Conservation (phyloP, 495 filamentous ascomycete genomes). For the Pyrenopolyporus hunteri region DNA sequence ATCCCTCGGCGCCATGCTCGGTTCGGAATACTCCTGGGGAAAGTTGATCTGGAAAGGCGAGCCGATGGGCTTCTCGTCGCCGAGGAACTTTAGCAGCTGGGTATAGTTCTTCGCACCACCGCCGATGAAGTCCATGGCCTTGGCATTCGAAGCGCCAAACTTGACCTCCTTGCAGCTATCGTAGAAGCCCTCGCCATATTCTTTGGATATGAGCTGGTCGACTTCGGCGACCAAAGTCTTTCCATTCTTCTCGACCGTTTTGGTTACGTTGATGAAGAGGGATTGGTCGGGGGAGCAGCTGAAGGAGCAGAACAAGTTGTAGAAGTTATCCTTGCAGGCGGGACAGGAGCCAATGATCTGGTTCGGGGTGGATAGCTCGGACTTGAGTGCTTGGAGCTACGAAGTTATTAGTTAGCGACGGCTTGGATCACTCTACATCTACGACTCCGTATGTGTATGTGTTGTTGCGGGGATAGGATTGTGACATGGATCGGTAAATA, state of each 20-base stretch:
- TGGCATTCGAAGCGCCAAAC: constrained; percentile 88
- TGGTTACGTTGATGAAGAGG: constrained; percentile 91
- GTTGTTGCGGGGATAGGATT: background rate
- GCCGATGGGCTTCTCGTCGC: constrained; percentile 83
- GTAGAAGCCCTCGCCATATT: constrained; percentile 89
- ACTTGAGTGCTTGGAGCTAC: constrained; percentile 76
- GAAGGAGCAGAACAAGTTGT: constrained; percentile 95
- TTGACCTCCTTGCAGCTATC: constrained; percentile 99
- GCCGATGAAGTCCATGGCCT: constrained; percentile 93
- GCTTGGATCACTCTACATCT: background rate
- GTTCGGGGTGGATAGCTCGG: constrained; percentile 84
- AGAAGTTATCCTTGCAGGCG: constrained; percentile 96
- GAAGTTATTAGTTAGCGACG: constrained; percentile 33
- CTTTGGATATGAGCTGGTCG: constrained; percentile 85
- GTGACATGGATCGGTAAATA: constrained; percentile 4
- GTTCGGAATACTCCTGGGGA: constrained; percentile 66
- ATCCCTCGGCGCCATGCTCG: constrained; percentile 67
- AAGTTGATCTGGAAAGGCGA: constrained; percentile 99
- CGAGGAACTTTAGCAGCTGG: constrained; percentile 86
- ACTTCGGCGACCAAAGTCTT: constrained; percentile 84
- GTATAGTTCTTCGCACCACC: constrained; percentile 91
- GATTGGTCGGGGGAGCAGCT: constrained; percentile 97
- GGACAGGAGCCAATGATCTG: constrained; percentile 90
- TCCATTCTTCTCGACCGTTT: constrained; percentile 66
- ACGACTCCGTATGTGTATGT: background rate